Evolutionary conservation across 2,329 filamentous ascomycete species (phyloP), one percentile per base, ranked within the genome.

Genomic region (Tolypocladium pustulatum): DNA sequence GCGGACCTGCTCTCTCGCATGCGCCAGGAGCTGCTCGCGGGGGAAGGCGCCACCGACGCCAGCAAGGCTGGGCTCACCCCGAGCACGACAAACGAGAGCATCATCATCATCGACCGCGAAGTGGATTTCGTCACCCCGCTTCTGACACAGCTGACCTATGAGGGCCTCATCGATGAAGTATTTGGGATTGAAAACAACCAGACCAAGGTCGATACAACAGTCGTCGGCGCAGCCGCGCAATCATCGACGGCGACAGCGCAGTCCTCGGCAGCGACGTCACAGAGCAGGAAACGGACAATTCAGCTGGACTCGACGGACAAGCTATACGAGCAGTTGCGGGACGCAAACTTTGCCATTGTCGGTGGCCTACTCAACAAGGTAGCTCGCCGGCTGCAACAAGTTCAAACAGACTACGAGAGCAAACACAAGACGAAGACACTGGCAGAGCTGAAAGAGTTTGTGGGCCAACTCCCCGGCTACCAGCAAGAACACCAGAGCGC

Each of bases 261-360:
- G 59, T 80, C 83, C 56, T 79, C 80, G 9, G 77, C 87, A 22
- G 76, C 81, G 51, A 73, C 82, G 15, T 71, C 79, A 59, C 73
- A 87, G 74, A 74, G 86, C 73, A 78, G 86, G 68, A 97, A 96
- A 71, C 85, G 91, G 57, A 96, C 95, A 66, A 87, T 99, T 53
- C 83, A 89, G 66, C 82, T 99, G 1, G 93, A 97, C 70, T 89
- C 89, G 3, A 90, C 88, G 17, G 95, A 99, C 70, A 89, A 90
- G 63, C 80, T 99, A 13, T 99, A 93, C 69, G 86, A 87, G 54
- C 89, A 95, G 64, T 79, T 99, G 4, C 86, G 93, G 58, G 90
- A 97, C 70, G 86, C 90, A 46, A 99, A 99, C 70, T 99, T 97
- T 71, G 93, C 92, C 40, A 91, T 96, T 58, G 91, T 99, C 43